These are phyloP conservation scores for Hortiboletus campestris DNA, from an alignment of 768 basidiomycete species.

Conservation along the genomic window DNA sequence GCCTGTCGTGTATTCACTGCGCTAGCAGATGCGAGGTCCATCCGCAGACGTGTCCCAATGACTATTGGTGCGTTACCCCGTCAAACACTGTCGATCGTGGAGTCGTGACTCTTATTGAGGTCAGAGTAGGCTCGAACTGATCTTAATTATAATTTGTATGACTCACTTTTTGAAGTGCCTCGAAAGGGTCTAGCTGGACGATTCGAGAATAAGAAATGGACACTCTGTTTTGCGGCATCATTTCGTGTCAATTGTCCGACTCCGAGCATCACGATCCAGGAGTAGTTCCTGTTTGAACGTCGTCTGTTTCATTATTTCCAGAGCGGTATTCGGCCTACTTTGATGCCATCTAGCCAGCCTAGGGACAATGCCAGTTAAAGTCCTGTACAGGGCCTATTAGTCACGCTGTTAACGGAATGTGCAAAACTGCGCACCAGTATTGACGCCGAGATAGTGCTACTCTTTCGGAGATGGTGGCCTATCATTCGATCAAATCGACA, in stretches of 20 bases:
- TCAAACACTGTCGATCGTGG: neutral
- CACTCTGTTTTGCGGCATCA: neutral
- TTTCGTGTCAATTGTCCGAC: neutral
- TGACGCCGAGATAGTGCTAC: constrained; percentile 14
- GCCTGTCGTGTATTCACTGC: neutral
- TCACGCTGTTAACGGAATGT: constrained; percentile 1
- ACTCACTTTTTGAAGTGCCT: neutral
- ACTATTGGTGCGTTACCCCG: neutral
- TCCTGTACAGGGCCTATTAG: neutral
- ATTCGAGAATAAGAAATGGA: neutral
- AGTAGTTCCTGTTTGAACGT: neutral
- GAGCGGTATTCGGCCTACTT: neutral
- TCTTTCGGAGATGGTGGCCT: neutral
- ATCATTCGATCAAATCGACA: neutral
- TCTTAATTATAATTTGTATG: neutral
- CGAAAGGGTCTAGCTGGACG: neutral
- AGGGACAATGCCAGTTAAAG: neutral
- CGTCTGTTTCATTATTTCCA: constrained; percentile 4
- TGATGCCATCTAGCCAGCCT: neutral
- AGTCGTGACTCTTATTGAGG: neutral
- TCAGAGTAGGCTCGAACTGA: neutral
- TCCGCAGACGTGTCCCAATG: neutral
- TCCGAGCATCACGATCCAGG: neutral
- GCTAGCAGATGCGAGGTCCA: neutral
- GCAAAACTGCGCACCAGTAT: constrained; percentile 9